These are phyloP conservation scores for Saturnispora zaruensis DNA, from an alignment of 805 yeast genomes.

Conservation along the genomic window DNA sequence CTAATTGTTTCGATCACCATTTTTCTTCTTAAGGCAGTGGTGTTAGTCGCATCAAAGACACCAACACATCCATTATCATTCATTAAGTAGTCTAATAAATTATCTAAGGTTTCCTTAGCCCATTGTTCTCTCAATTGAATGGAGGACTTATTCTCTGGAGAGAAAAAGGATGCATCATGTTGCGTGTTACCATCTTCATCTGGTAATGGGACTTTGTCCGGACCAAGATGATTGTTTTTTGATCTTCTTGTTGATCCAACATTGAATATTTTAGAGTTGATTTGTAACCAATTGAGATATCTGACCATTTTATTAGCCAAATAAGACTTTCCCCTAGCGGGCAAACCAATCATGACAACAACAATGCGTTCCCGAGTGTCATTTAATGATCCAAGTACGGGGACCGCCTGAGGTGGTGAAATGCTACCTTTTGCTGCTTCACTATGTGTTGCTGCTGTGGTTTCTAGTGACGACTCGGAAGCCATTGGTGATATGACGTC, in stretches of 20 bases:
- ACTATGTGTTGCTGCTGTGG: neutral
- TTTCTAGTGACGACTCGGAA: neutral
- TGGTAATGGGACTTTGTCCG: constrained; percentile 56
- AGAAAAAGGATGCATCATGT: constrained; percentile 80
- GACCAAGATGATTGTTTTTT: constrained; percentile 54
- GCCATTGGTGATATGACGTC: neutral
- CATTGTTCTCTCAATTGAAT: constrained; percentile 74
- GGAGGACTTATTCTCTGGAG: constrained; percentile 64
- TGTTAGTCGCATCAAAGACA: constrained; percentile 78
- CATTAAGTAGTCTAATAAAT: constrained; percentile 69
- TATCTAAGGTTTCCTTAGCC: constrained; percentile 93
- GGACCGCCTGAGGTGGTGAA: constrained; percentile 48
- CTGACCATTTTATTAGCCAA: constrained; percentile 85
- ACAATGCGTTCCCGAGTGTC: constrained; percentile 63
- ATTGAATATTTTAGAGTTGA: constrained; percentile 81
- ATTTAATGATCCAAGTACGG: constrained; percentile 62
- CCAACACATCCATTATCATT: constrained; percentile 87
- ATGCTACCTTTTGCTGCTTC: neutral
- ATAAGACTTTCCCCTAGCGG: constrained; percentile 93
- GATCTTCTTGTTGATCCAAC: constrained; percentile 92
- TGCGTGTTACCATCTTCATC: constrained; percentile 21
- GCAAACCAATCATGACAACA: constrained; percentile 93
- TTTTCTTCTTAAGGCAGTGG: constrained; percentile 56
- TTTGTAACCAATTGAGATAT: constrained; percentile 90
- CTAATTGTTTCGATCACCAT: constrained; percentile 50